These are phyloP conservation scores for Pachyrhizus erosus DNA, from an alignment of 306 rosid genomes.

Conservation along the genomic window DNA sequence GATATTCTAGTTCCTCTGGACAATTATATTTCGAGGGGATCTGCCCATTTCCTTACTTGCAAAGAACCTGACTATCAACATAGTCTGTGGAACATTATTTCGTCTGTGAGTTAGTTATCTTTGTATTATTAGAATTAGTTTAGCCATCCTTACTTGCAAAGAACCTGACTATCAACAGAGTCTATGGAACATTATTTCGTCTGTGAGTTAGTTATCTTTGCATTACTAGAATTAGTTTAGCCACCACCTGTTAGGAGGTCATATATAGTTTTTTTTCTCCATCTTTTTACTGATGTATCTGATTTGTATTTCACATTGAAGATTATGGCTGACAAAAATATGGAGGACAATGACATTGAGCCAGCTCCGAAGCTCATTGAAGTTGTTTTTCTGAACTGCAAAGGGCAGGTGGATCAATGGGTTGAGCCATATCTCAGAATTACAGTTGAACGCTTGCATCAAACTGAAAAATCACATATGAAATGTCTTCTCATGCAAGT, in stretches of 20 bases:
- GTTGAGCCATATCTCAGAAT: slow-evolving; percentile 89
- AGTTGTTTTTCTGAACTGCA: slow-evolving; percentile 88
- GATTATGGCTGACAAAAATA: slow-evolving; percentile 81
- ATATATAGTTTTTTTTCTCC: neutral
- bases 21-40: slow-evolving; percentile 90
- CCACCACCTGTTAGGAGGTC: slow-evolving; percentile 10
- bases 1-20: slow-evolving; percentile 97
- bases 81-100: slow-evolving; percentile 93
- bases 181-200: slow-evolving; percentile 92
- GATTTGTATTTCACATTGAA: slow-evolving; percentile 44
- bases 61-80: slow-evolving; percentile 90
- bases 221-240: slow-evolving; percentile 13
- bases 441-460: slow-evolving; percentile 75
- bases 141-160: slow-evolving; percentile 52
- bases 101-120: slow-evolving; percentile 81
- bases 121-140: slow-evolving; percentile 15
- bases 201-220: slow-evolving; percentile 75
- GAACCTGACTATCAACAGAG: slow-evolving; percentile 90
- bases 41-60: slow-evolving; percentile 81
- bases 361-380: slow-evolving; percentile 95
- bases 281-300: slow-evolving; percentile 28
- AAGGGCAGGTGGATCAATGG: slow-evolving; percentile 97
- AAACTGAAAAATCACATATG: slow-evolving; percentile 71
- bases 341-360: slow-evolving; percentile 91
- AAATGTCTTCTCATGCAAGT: slow-evolving; percentile 95